Evolutionary conservation across 441 rosid genomes (phyloP), one percentile per base, ranked within the genome.

Genomic region (Croton laevigatus): DNA sequence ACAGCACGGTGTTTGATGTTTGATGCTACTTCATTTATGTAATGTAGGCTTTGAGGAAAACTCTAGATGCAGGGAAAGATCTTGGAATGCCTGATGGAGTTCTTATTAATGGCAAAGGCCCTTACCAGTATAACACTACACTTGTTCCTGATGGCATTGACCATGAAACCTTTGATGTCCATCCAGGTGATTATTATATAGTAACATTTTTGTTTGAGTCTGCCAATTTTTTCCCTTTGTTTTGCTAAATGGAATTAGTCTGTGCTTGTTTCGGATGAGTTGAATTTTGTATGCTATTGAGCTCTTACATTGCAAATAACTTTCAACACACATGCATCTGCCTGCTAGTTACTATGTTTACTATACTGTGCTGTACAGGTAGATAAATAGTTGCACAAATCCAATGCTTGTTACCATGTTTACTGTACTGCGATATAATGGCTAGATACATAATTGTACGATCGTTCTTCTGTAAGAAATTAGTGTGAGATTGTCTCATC

Each of bases 41-140:
- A 44, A 68, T 80, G 37, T 75, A 90, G 98, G 96, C 94, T 73
- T 78, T 94, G 80, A 88, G 94, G 74, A 87, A 83, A 78, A 76
- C 85, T 70, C 94, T 94, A 65, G 98, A 94, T 83, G 91, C 74
- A 16, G 98, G 99, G 70, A 85, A 88, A 75, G 96, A 80, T 70
- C 90, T 94, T 7, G 99, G 98, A 65, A 87, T 92, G 88, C 99
- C 99, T 0, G 91, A 94, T 70, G 99, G 99, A 0, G 99, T 94
- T 80, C 91, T 94, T 27, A 89, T 94, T 52, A 94, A 94, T 42
- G 99, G 99, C 34, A 94, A 92, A 82, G 99, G 99, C 64, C 99
- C 99, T 75, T 94, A 87, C 61, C 88, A 74, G 66, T 92, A 94
- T 79, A 94, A 94, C 78, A 62, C 66, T 8, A 88, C 97, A 45